phyloP scores from a whole-genome alignment of 805 yeast genomes.

The Sungouiella blattae region DNA sequence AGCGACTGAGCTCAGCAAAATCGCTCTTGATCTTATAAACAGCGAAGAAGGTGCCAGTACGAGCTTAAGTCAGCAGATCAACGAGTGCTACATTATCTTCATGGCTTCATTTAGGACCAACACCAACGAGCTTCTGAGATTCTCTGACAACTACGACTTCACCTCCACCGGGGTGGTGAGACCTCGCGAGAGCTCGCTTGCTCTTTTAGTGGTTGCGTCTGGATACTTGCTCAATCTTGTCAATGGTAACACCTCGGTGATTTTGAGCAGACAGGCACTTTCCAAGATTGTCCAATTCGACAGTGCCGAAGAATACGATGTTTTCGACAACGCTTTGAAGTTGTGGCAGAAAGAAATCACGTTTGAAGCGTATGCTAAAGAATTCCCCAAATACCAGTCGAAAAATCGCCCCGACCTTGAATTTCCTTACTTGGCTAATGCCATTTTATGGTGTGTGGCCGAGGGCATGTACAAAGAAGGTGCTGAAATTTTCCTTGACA shows the following conservation, averaged over 20 bases:
- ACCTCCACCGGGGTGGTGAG: neutral
- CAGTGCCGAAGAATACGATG: constrained; percentile 5
- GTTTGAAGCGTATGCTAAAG: constrained; percentile 7
- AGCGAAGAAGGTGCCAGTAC: constrained; percentile 29
- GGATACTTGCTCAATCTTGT: neutral
- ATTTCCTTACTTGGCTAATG: constrained; percentile 12
- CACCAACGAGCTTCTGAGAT: constrained; percentile 27
- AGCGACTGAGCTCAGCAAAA: constrained; percentile 39
- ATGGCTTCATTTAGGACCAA: constrained; percentile 44
- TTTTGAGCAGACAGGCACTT: constrained; percentile 6
- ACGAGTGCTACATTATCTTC: constrained; percentile 39
- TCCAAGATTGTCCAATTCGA: constrained; percentile 5
- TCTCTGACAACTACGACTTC: constrained; percentile 13
- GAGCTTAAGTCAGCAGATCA: constrained; percentile 34
- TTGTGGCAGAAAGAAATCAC: constrained; percentile 10
- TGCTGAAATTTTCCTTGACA: constrained; percentile 10
- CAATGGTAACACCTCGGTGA: neutral
- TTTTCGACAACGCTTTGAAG: constrained; percentile 1
- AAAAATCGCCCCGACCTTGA: constrained; percentile 10
- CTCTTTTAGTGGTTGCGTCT: constrained; percentile 4
- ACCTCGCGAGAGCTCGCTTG: constrained; percentile 6
- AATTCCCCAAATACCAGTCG: neutral
- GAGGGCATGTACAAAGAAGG: constrained; percentile 19
- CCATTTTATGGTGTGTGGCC: constrained; percentile 10
- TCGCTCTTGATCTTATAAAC: constrained; percentile 38